Percentiles rank a stretch among this genome's conserved stretches.
phyloP scores from a whole-genome alignment of 2,329 filamentous ascomycete species.

The Truncatella angustata region DNA sequence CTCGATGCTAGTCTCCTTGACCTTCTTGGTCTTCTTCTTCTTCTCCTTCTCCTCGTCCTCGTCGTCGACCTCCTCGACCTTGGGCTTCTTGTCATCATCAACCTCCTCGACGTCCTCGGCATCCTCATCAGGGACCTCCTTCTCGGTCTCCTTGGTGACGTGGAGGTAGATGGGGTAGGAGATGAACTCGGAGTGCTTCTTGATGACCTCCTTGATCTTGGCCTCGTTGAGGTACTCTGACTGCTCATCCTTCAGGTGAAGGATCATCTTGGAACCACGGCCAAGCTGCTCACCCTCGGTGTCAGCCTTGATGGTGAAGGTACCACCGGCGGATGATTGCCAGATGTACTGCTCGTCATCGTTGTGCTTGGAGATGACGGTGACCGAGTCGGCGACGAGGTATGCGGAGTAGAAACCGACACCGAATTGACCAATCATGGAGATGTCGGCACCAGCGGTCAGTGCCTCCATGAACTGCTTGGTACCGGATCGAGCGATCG shows the following conservation, averaged over 20 bases:
- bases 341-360: constrained; percentile 99
- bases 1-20: constrained; percentile 98
- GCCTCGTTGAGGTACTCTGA: constrained; percentile 96
- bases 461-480: constrained; percentile 99
- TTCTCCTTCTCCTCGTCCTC: constrained; percentile 85
- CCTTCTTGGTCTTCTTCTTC: constrained; percentile 97
- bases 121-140: constrained; percentile 95
- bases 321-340: constrained; percentile 96
- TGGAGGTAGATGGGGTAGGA: constrained; percentile 99
- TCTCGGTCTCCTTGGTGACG: constrained; percentile 99
- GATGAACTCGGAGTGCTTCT: constrained; percentile 99
- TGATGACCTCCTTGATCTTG: constrained; percentile 99
- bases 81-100: constrained; percentile 89
- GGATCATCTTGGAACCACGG: constrained; percentile 96
- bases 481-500: constrained; percentile 97
- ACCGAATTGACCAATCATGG: constrained; percentile 99
- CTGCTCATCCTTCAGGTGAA: constrained; percentile 99
- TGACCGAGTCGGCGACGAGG: constrained; percentile 95
- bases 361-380: constrained; percentile 97
- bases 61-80: constrained; percentile 89
- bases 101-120: constrained; percentile 72
- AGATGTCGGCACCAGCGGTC: constrained; percentile 96
- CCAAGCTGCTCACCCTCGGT: constrained; percentile 88
- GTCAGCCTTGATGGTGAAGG: constrained; percentile 89
- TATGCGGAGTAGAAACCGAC: constrained; percentile 99